Conservation (phyloP, 2,329 filamentous ascomycete species). For the Zasmidium citrigriseum region DNA sequence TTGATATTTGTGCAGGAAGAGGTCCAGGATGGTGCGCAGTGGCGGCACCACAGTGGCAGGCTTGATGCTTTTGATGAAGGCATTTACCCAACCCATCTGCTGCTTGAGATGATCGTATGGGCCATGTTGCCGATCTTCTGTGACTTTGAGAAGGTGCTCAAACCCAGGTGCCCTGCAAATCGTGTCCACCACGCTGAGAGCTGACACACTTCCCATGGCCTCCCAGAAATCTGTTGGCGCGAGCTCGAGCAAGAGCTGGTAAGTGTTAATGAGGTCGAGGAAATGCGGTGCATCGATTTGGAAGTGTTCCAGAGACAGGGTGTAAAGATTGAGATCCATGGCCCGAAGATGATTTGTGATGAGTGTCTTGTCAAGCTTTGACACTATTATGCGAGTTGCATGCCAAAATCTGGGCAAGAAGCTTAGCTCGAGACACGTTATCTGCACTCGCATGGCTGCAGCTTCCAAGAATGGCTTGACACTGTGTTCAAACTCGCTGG, state of each 20-base stretch:
- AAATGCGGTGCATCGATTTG: constrained; percentile 56
- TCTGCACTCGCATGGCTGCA: constrained; percentile 64
- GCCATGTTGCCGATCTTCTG: constrained; percentile 50
- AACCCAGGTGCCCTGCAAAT: constrained; percentile 74
- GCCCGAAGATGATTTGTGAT: constrained; percentile 77
- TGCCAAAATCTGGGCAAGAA: constrained; percentile 76
- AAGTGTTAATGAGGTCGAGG: constrained; percentile 67
- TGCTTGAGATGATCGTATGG: constrained; percentile 54
- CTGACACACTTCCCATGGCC: constrained; percentile 77
- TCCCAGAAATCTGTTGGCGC: constrained; percentile 84
- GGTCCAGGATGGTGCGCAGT: constrained; percentile 74
- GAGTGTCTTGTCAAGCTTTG: constrained; percentile 69
- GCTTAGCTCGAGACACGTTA: constrained; percentile 52
- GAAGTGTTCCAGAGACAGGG: constrained; percentile 65
- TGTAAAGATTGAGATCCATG: constrained; percentile 70
- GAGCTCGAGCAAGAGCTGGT: constrained; percentile 71
- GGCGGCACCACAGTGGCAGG: constrained; percentile 75
- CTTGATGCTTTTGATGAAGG: constrained; percentile 76
- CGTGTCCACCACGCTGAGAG: constrained; percentile 78
- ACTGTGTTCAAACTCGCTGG: constrained; percentile 83
- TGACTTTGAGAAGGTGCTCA: constrained; percentile 59
- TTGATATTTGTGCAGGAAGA: constrained; percentile 69
- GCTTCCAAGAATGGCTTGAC: constrained; percentile 71
- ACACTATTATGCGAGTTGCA: constrained; percentile 73
- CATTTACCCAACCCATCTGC: constrained; percentile 75